Evolutionary conservation across 169 alveolate genomes (phyloP), one percentile per base, ranked within the genome.

Genomic region (Babesia ovis): DNA sequence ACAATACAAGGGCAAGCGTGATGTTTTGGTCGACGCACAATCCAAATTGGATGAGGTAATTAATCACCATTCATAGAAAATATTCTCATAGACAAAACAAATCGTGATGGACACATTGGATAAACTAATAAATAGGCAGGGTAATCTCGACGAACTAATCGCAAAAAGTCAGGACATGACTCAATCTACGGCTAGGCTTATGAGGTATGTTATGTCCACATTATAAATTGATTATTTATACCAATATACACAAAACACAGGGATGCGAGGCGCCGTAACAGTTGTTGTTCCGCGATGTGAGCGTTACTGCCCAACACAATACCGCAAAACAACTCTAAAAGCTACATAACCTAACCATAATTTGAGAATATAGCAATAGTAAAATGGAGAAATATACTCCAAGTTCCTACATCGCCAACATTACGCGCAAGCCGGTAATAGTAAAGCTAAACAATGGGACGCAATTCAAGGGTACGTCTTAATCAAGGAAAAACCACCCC

Each of bases 371-470:
- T 14, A 3, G 1, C 27, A 32, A 2, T 4, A 57, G 3, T 20
- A 53, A 37, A 16, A 79, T 79, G 87, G 87, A 68, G 31, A 3
- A 34, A 0, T 41, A 55, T 61, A 3, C 84, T 29, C 87, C 87
- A 0, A 79, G 87, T 48, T 29, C 71, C 2, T 79, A 69, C 22
- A 79, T 79, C 18, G 70, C 55, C 3, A 71, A 64, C 35, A 70
- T 79, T 16, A 29, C 84, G 23, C 58, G 87, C 42, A 71, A 79
- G 68, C 77, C 88, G 16, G 93, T 89, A 14, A 62, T 85, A 4
- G 93, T 89, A 9, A 69, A 86, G 53, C 77, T 89, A 55, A 84
- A 85, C 72, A 85, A 89, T 29, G 93, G 91, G 31, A 39, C 89
- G 18, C 76, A 85, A 27, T 89, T 74, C 64, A 80, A 61, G 32